Conservation (phyloP, 225 moss, liverwort and hornwort species). For the Climacium dendroides region DNA sequence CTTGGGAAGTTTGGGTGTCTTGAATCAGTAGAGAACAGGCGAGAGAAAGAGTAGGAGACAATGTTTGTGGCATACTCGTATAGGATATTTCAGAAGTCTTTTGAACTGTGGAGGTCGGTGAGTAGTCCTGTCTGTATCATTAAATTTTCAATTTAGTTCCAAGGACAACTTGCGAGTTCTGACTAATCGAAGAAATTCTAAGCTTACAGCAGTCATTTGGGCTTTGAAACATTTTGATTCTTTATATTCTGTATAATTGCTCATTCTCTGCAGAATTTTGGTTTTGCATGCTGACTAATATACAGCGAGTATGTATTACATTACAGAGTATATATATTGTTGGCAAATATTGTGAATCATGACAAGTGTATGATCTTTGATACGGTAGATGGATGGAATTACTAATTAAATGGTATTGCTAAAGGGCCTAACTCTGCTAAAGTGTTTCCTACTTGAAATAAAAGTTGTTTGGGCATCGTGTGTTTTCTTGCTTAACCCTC, state of each 20-base stretch:
- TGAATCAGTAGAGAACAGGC: not conserved
- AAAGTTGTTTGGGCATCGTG: not conserved
- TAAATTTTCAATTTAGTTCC: not conserved
- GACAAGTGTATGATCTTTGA: not conserved
- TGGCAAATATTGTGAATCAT: not conserved
- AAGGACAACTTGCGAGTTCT: not conserved
- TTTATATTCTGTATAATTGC: too few relatives aligned
- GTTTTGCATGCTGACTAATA: not conserved
- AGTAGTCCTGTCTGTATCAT: not conserved
- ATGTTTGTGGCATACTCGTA: not conserved
- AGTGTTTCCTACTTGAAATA: not conserved
- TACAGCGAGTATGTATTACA: not conserved
- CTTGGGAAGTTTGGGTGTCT: not conserved
- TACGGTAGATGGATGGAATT: not conserved
- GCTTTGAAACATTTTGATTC: not conserved
- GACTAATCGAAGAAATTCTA: not conserved
- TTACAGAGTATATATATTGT: not conserved
- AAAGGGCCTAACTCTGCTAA: not conserved
- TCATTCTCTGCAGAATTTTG: not conserved
- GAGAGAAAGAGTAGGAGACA: not conserved
- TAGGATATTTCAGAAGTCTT: not conserved
- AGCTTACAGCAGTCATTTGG: too few relatives aligned
- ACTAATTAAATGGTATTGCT: not conserved
- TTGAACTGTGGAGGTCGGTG: not conserved
- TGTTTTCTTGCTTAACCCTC: not conserved